These are phyloP conservation scores for Cokeromyces recurvatus DNA, from an alignment of 371 early-diverging fungal species.

Conservation along the genomic window DNA sequence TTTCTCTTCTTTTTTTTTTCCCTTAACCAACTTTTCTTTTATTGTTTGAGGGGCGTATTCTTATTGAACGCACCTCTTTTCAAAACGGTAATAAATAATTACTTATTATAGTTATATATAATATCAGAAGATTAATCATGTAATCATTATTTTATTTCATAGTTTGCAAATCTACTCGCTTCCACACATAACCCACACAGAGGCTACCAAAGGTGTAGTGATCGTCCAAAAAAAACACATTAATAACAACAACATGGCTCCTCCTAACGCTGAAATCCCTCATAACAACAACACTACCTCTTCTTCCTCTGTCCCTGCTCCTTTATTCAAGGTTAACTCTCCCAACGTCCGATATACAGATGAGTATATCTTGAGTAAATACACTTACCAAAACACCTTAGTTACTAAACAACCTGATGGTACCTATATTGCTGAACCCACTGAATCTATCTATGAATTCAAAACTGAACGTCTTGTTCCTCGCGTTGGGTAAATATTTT, in stretches of 20 bases:
- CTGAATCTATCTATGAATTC: conserved; percentile 84
- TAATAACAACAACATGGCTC: conserved; percentile 32
- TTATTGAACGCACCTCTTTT: conserved; percentile 15
- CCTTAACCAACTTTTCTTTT: conserved; percentile 2
- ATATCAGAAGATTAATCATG: too few species aligned
- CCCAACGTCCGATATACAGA: conserved; percentile 86
- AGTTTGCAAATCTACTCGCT: conserved; percentile 82
- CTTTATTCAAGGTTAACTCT: conserved; percentile 79
- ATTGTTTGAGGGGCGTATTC: conserved; percentile 18
- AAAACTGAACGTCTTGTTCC: conserved; percentile 82
- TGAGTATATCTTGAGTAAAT: conserved; percentile 75
- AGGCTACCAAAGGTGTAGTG: conserved; percentile 68
- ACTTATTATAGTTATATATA: too few species aligned
- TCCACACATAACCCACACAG: conserved; percentile 88
- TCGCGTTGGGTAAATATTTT: conserved; percentile 64
- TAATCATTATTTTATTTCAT: not conserved
- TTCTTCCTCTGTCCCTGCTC: conserved; percentile 31
- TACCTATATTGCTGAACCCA: conserved; percentile 73
- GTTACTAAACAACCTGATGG: conserved; percentile 70
- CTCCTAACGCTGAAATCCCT: conserved; percentile 20
- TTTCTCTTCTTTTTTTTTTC: not conserved
- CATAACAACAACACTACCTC: conserved; percentile 18
- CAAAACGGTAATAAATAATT: conserved; percentile 38
- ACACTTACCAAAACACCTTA: conserved; percentile 83
- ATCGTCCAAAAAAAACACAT: conserved; percentile 64